phyloP scores from a whole-genome alignment of 2,329 filamentous ascomycete genomes.

The Colletotrichum endophyticum region DNA sequence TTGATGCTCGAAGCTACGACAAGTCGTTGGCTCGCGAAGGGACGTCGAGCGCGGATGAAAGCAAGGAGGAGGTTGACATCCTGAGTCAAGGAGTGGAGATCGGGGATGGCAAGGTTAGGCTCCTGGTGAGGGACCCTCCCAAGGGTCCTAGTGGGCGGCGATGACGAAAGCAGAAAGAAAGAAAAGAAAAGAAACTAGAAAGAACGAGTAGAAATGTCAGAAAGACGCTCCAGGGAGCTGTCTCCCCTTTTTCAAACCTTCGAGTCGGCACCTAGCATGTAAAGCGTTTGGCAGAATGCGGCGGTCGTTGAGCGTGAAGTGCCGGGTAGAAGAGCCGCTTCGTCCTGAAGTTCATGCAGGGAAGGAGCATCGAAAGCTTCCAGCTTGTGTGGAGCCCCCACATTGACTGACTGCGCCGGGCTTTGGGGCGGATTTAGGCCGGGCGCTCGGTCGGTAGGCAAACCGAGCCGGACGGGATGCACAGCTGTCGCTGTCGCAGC shows the following conservation, averaged over 20 bases:
- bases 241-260: not conserved
- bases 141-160: slow-evolving; percentile 59
- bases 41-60: slow-evolving; percentile 40
- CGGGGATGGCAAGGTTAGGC: slow-evolving; percentile 69
- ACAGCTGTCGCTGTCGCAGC: not conserved
- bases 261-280: not conserved
- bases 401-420: not conserved
- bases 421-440: not conserved
- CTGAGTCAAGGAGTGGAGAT: slow-evolving; percentile 71
- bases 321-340: not conserved
- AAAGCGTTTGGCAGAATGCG: not conserved
- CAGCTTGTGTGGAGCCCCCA: slow-evolving; percentile 17
- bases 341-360: slow-evolving; percentile 5
- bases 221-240: not conserved
- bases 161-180: slow-evolving; percentile 35
- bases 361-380: slow-evolving; percentile 13
- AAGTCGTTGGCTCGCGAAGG: slow-evolving; percentile 59
- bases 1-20: slow-evolving; percentile 72
- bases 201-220: slow-evolving; percentile 2
- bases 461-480: not conserved
- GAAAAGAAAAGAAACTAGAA: slow-evolving; percentile 19
- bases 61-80: slow-evolving; percentile 58
- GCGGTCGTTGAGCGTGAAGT: not conserved
- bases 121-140: slow-evolving; percentile 66
- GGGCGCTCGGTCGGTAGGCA: not conserved